phyloP scores from a whole-genome alignment of 257 asterid species.

The Solanum boliviense region DNA sequence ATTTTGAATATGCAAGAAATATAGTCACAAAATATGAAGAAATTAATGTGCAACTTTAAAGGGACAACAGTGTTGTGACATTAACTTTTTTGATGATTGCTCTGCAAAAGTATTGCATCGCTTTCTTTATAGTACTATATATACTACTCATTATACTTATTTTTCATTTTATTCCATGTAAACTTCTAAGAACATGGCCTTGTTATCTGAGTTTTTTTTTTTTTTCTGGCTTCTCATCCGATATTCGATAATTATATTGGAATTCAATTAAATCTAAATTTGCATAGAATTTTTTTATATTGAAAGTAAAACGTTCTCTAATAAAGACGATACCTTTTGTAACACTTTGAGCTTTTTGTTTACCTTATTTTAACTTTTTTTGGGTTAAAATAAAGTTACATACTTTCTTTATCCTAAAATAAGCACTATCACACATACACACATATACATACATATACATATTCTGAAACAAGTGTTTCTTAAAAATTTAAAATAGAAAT shows the following conservation, averaged over 20 bases:
- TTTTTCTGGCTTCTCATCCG: background rate
- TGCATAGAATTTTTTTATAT: accelerated
- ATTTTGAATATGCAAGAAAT: background rate
- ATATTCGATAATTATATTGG: too few species aligned
- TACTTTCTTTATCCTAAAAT: too few species aligned
- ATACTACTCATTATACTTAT: background rate
- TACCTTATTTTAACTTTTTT: background rate
- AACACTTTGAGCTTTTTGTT: background rate
- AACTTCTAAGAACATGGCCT: background rate
- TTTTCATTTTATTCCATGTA: background rate
- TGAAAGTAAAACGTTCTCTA: too few species aligned
- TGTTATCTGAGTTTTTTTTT: background rate
- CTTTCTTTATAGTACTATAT: background rate
- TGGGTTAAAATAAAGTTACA: background rate
- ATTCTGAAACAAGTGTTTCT: background rate
- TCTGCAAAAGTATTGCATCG: background rate
- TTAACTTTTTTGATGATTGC: background rate
- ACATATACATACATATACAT: too few species aligned
- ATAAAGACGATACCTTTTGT: background rate
- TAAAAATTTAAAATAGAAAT: background rate
- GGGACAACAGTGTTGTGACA: background rate
- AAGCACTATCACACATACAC: background rate
- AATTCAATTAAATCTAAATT: too few species aligned
- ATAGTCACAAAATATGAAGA: background rate
- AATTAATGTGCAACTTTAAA: background rate